These are phyloP conservation scores for Phaeoacremonium minimum DNA, from an alignment of 2,329 filamentous ascomycete species.

Conservation along the genomic window DNA sequence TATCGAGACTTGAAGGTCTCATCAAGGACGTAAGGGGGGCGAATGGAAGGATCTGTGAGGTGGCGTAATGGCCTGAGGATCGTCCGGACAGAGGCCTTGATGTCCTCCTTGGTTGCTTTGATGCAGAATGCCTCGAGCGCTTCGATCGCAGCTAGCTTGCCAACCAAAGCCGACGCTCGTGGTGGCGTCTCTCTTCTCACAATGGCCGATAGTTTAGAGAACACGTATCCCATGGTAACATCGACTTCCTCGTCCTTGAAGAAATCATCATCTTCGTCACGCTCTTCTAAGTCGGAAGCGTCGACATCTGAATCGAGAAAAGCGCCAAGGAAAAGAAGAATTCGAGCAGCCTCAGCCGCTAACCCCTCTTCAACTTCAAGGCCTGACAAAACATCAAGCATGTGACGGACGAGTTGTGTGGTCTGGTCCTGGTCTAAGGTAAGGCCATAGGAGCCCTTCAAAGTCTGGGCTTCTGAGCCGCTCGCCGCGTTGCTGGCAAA, in stretches of 20 bases:
- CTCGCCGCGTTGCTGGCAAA: conserved; percentile 62
- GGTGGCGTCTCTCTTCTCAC: conserved; percentile 71
- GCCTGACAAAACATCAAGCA: conserved; percentile 53
- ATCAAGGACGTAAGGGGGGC: conserved; percentile 66
- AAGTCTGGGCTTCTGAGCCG: conserved; percentile 44
- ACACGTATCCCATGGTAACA: conserved; percentile 69
- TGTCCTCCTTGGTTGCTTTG: conserved; percentile 51
- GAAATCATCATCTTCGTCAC: conserved; percentile 28
- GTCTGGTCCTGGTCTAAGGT: conserved; percentile 62
- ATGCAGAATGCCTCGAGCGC: conserved; percentile 67
- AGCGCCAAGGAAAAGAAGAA: conserved; percentile 75
- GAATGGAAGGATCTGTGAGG: conserved; percentile 75
- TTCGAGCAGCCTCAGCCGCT: conserved; percentile 74
- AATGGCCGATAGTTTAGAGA: conserved; percentile 73
- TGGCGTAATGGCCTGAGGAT: conserved; percentile 66
- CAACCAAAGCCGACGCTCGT: conserved; percentile 58
- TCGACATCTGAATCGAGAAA: conserved; percentile 46
- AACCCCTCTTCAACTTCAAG: conserved; percentile 66
- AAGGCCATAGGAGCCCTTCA: conserved; percentile 69
- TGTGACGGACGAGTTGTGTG: conserved; percentile 48
- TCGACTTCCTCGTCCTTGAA: conserved; percentile 23
- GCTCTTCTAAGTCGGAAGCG: conserved; percentile 32
- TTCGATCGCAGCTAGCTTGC: conserved; percentile 72
- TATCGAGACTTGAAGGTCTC: conserved; percentile 65
- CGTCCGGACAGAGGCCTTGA: conserved; percentile 59